Conservation (phyloP, 1,284 basidiomycete species). For the Cystobasidium slooffiae region DNA sequence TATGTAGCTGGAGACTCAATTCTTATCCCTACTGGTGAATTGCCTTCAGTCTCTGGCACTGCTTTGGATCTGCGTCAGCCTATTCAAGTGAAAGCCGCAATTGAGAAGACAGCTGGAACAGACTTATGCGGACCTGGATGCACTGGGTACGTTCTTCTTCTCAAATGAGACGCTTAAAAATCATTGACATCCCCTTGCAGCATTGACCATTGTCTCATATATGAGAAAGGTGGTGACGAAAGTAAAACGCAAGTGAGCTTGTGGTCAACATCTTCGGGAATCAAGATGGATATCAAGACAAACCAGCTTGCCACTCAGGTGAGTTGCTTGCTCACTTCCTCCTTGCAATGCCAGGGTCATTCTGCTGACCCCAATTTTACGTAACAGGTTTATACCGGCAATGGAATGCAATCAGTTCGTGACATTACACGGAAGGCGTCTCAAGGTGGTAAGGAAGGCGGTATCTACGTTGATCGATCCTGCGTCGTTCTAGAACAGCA, state of each 20-base stretch:
- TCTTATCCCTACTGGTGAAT: slow-evolving; percentile 61
- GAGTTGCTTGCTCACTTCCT: neutral
- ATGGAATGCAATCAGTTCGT: slow-evolving; percentile 57
- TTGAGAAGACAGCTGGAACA: slow-evolving; percentile 58
- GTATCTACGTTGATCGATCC: slow-evolving; percentile 59
- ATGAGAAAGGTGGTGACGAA: slow-evolving; percentile 50
- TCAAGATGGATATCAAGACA: slow-evolving; percentile 64
- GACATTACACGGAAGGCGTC: slow-evolving; percentile 60
- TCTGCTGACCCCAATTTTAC: neutral
- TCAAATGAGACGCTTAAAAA: neutral
- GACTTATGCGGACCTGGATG: slow-evolving; percentile 61
- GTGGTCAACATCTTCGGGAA: slow-evolving; percentile 62
- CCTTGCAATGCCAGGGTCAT: neutral
- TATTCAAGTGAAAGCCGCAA: slow-evolving; percentile 59
- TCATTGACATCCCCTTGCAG: neutral
- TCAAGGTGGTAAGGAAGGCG: slow-evolving; percentile 59
- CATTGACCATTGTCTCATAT: slow-evolving; percentile 54
- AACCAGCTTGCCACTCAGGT: slow-evolving; percentile 62
- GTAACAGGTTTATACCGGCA: slow-evolving; percentile 60
- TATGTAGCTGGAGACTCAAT: slow-evolving; percentile 61
- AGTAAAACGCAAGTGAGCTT: slow-evolving; percentile 58
- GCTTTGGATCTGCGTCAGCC: slow-evolving; percentile 62
- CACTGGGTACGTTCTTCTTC: slow-evolving; percentile 11
- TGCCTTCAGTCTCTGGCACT: slow-evolving; percentile 57
- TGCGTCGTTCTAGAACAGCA: slow-evolving; percentile 64